Base-by-base conservation (phyloP, 306 rosid genomes). In the Phaseolus lunatus region DNA sequence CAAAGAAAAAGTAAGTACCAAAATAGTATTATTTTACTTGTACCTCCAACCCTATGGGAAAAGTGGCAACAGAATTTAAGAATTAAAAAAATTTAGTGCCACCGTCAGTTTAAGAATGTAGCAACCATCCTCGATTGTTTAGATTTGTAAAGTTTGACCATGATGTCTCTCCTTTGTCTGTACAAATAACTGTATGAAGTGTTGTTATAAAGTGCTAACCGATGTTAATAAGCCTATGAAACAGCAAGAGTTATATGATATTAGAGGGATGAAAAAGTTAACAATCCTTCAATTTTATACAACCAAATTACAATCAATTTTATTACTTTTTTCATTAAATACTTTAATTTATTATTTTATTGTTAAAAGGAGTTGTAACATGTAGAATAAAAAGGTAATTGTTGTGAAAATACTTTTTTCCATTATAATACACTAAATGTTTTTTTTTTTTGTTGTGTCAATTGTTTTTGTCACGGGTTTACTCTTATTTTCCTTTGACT, bases 21-120 rank as follows among this genome's bases (percentile, higher is more conserved):
- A 59, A 19, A 27, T 14, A 64, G 20, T 64, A 64, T 64, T 64
- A 63, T 18, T n/a, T 33, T 31, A 63, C 69, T 48, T 18, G 24
- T 44, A 4, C 4, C 16, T 19, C 69, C 47, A 33, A 33, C 4
- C 27, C 26, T 59, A 2, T 26, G 23, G 44, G 66, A 27, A 53
- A 4, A 22, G 33, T 58, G 45, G 26, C 23, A 62, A 33, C 68
- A 16, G 15, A 62, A 33, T 62, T 16, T 62, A 31, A 63, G 16
- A 18, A 33, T n/a, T 63, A 31, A 61, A 33, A 31, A 33, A 63
- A 0, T 33, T 18, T 2, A 62, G 67, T 15, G 67, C 6, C 67
- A 31, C 15, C 2, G 41, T 61, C 14, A 57, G 24, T 57, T 10
- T 57, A 16, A 10, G 15, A 54, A 14, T 9, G 1, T 22, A 14